These are phyloP conservation scores for Dissoconium aciculare DNA, from an alignment of 2,329 filamentous ascomycete genomes.

Conservation along the genomic window DNA sequence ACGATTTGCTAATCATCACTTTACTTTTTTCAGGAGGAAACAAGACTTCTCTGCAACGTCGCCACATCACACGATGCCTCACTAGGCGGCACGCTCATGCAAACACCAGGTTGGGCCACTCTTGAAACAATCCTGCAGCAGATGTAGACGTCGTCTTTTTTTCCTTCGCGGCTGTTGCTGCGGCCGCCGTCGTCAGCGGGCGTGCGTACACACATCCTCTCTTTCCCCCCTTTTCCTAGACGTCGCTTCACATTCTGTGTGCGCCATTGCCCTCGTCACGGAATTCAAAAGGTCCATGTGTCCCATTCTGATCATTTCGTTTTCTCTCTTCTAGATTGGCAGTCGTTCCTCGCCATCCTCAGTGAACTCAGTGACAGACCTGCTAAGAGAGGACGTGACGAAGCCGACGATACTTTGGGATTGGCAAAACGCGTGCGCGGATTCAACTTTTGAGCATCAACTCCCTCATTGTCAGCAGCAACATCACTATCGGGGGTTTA, in stretches of 20 bases:
- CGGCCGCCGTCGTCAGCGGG: too few species aligned
- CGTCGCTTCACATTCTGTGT: too few species aligned
- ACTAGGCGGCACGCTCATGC: slow-evolving; percentile 68
- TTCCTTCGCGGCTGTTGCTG: too few species aligned
- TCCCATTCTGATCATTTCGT: slow-evolving; percentile 8
- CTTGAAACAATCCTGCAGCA: slow-evolving; percentile 69
- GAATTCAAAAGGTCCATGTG: neutral
- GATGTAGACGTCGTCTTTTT: slow-evolving; percentile 17
- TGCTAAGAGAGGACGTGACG: slow-evolving; percentile 36
- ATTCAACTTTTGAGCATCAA: neutral
- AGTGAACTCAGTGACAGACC: slow-evolving; percentile 94
- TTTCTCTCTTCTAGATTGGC: slow-evolving; percentile 21
- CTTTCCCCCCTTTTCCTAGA: too few species aligned
- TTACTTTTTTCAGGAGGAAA: slow-evolving; percentile 56
- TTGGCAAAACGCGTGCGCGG: slow-evolving; percentile 20
- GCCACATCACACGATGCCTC: slow-evolving; percentile 67
- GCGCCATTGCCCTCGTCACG: neutral
- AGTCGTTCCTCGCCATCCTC: slow-evolving; percentile 64
- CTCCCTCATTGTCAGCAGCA: too few species aligned
- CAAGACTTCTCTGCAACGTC: slow-evolving; percentile 68
- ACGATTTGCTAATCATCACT: slow-evolving; percentile 7
- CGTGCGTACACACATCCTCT: too few species aligned
- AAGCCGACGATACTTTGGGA: slow-evolving; percentile 9
- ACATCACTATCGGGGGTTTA: too few species aligned
- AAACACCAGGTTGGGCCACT: slow-evolving; percentile 85